Base-by-base conservation (phyloP, 345 rosid genomes). In the Corchorus capsularis region DNA sequence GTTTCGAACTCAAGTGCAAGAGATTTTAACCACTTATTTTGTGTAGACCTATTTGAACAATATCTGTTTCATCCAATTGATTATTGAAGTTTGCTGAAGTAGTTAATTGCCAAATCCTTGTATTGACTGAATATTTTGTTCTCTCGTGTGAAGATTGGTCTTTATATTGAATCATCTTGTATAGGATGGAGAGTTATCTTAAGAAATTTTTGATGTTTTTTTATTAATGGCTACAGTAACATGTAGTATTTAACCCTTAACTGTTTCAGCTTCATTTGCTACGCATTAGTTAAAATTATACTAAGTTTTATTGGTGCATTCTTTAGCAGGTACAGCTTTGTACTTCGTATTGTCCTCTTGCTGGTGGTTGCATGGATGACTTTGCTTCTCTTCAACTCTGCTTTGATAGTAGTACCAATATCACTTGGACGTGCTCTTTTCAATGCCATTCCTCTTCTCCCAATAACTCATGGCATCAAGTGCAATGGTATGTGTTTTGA, bases 281-380 rank as follows among this genome's bases (percentile, higher is more conserved):
- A 32, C 15, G 27, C 27, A 27, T 27, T 27, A 27, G 27, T 27
- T 27, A 54, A 15, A n/a, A 14, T 17, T 49, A 67, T 37, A 46
- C 63, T 59, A 46, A 73, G 17, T 19, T 60, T 22, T 45, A 1
- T 45, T 73, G 19, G 43, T 73, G 27, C 50, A 50, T 64, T 52
- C 73, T 80, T 74, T 82, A 91, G 97, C 85, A 90, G 97, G 92
- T 96, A 88, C 66, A 84, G 87, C 82, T 94, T 96, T 89, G 97
- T 88, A 59, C 79, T 92, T 68, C 91, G 98, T 61, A 89, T 92
- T 63, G 87, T 94, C 71, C 91, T 94, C 69, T 83, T 96, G 79
- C 85, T 96, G 82, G 88, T 94, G 85, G 89, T 89, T 57, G 99
- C 98, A 47, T 96, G 98, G 99, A 90, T 96, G 89, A 92, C 99